phyloP scores from a whole-genome alignment of 495 filamentous ascomycete species.

The Xylaria scruposa region DNA sequence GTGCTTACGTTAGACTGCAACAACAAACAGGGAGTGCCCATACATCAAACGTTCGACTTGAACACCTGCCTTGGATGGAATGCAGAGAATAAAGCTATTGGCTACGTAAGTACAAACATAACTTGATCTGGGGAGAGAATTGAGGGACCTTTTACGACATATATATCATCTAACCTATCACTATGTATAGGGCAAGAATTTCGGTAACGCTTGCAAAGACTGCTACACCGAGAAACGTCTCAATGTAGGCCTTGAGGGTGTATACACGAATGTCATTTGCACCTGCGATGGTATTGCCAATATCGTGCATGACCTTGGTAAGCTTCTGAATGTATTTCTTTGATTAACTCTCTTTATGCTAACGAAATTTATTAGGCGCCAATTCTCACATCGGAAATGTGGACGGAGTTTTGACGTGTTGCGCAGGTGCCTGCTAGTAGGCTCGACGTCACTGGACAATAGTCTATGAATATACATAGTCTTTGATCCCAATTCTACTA shows the following conservation, averaged over 20 bases:
- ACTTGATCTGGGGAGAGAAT: background rate
- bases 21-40: background rate
- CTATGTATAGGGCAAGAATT: background rate
- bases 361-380: background rate
- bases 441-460: background rate
- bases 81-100: background rate
- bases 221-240: background rate
- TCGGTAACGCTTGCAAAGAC: background rate
- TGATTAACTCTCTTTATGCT: background rate
- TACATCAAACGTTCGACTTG: conserved; percentile 3
- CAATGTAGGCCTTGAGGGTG: background rate
- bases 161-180: background rate
- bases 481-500: background rate
- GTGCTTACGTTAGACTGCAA: background rate
- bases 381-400: background rate
- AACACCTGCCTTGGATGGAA: background rate
- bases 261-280: background rate
- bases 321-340: background rate
- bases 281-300: background rate
- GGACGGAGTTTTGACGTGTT: background rate
- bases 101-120: background rate
- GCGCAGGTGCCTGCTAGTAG: background rate
- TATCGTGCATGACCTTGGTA: background rate
- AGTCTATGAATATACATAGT: background rate
- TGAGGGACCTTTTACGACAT: background rate